Evolutionary conservation across 345 rosid genomes (phyloP).

Genomic region (Noccaea bulbosa): DNA sequence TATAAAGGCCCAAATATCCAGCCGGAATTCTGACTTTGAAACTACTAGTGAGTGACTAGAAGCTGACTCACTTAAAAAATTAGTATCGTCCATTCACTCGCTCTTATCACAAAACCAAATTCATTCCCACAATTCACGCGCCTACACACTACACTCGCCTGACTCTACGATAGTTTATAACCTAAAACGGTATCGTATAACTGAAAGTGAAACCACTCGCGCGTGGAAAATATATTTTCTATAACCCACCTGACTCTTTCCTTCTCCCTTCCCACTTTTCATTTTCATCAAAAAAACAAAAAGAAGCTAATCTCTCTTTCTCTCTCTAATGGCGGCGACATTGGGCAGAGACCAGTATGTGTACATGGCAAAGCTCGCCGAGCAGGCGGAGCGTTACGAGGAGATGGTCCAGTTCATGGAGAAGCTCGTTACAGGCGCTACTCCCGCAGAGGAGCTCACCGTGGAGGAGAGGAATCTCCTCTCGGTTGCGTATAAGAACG

Average conservation of each 20-base stretch:
- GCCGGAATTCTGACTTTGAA: neutral
- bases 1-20: slow-evolving; percentile 18
- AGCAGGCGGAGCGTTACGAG: slow-evolving; percentile 97
- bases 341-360: slow-evolving; percentile 85
- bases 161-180: neutral
- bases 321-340: slow-evolving; percentile 45
- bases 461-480: slow-evolving; percentile 96
- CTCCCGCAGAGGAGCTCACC: slow-evolving; percentile 82
- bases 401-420: slow-evolving; percentile 99
- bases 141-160: slow-evolving; percentile 9
- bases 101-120: slow-evolving; percentile 43
- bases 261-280: neutral
- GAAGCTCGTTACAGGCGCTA: slow-evolving; percentile 71
- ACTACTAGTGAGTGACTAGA: slow-evolving; percentile 4
- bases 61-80: slow-evolving; percentile 21
- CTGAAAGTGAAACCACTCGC: neutral
- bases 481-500: slow-evolving; percentile 97
- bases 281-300: neutral
- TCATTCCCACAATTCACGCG: slow-evolving; percentile 10
- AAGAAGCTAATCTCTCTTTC: neutral
- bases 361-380: slow-evolving; percentile 92
- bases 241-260: slow-evolving; percentile 34
- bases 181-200: neutral
- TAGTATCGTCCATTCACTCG: slow-evolving; percentile 41
- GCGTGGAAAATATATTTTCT: slow-evolving; percentile 2